Percentiles rank a stretch among this genome's conserved stretches.
Evolutionary conservation across 495 filamentous ascomycete species (phyloP).

Genomic region (Staphylotrichum longicolle): DNA sequence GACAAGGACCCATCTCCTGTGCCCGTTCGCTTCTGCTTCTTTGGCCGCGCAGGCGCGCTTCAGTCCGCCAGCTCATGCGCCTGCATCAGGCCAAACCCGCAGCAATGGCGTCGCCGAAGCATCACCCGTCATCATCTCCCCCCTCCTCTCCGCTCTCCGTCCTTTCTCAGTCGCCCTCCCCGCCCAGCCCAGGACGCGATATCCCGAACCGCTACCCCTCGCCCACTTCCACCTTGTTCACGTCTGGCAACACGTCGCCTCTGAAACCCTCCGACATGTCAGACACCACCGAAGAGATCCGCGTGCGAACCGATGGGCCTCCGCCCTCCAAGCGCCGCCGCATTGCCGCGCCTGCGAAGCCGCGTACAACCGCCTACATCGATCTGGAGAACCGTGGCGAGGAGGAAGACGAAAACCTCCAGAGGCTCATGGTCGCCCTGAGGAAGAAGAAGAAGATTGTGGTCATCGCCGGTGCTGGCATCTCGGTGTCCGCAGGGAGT

Average conservation of each 20-base stretch:
- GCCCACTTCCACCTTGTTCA: slow-evolving; percentile 35
- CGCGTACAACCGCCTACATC: slow-evolving; percentile 73
- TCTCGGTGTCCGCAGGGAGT: slow-evolving; percentile 95
- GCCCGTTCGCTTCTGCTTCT: not conserved
- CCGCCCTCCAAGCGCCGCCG: slow-evolving; percentile 73
- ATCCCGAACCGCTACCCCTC: slow-evolving; percentile 42
- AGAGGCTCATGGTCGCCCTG: slow-evolving; percentile 69
- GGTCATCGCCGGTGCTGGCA: slow-evolving; percentile 92
- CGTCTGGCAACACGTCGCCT: slow-evolving; percentile 45
- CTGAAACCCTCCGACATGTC: slow-evolving; percentile 34
- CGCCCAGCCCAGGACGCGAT: slow-evolving; percentile 48
- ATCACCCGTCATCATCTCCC: slow-evolving; percentile 31
- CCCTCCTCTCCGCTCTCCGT: slow-evolving; percentile 52
- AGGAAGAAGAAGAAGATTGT: slow-evolving; percentile 92
- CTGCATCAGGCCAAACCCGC: not conserved
- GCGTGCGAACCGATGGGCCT: slow-evolving; percentile 57
- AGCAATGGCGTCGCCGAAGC: slow-evolving; percentile 22
- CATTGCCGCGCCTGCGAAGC: slow-evolving; percentile 60
- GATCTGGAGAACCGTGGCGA: slow-evolving; percentile 58
- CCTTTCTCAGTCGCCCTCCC: slow-evolving; percentile 56
- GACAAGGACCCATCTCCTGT: not conserved
- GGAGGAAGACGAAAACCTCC: slow-evolving; percentile 53
- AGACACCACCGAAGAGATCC: slow-evolving; percentile 42
- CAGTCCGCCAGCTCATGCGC: not conserved
- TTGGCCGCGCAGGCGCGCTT: slow-evolving; percentile 8